Base-by-base conservation (phyloP, 768 basidiomycete species). In the Collybiopsis luxurians region DNA sequence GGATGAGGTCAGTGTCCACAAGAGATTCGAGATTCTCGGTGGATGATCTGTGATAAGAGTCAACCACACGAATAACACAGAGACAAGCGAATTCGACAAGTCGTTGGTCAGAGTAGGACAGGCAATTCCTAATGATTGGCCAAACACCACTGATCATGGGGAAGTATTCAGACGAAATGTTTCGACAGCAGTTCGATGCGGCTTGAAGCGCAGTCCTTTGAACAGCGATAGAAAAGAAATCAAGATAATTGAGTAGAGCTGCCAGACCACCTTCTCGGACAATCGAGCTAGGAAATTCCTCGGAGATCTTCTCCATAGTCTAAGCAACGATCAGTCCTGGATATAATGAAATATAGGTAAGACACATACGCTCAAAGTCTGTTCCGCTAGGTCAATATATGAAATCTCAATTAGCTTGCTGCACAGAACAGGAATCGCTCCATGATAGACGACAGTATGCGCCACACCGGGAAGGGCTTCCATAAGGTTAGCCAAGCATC, bases 221-320 rank as follows among this genome's bases (percentile, higher is more conserved):
- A 12, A 98, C 95, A 28, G 95, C 92, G 64, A 95, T 98, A 15
- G 93, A 95, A 75, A 98, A 98, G 76, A 99, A 99, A 74, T 98
- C 96, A 64, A 99, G 86, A 72, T 92, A 98, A 69, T 92, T 94
- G 64, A 98, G 84, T 38, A 98, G 77, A 26, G 96, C 95, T 10
- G 90, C 85, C 19, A 99, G 79, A 26, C 97, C 97, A 51, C 94
- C 94, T 74, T 98, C 97, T 55, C 94, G 87, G 23, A 97, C 95
- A 63, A 99, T 97, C 15, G 95, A 86, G 61, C 90, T 89, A 0
- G 97, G 95, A 62, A 95, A 95, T 71, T 98, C 97, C 68, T 96
- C 94, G 2, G 96, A 96, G 34, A 99, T 95, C 75, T 99, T 99
- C 75, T 98, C 93, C 76, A 97, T 78, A 0, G 96, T 99, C 96